Base-by-base conservation (phyloP, 768 basidiomycete genomes). In the Pleurotus ostreatus region DNA sequence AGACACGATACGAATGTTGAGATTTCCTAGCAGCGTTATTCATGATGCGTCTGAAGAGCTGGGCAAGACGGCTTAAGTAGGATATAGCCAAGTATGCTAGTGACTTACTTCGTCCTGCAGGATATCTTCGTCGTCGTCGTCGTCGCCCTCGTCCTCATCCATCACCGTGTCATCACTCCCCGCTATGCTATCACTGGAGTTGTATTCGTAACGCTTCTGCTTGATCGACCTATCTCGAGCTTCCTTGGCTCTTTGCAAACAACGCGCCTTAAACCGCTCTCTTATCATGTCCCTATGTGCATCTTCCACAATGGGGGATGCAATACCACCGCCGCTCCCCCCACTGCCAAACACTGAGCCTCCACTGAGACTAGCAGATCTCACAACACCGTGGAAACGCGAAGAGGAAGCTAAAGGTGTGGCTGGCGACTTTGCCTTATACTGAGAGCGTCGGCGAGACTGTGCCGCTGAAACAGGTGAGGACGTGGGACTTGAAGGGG, bases 11-110 rank as follows among this genome's bases (percentile, higher is more conserved):
- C 2, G 75, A 67, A 63, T 88, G 80, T 2, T 65, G 71, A 15
- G 71, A 66, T 61, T 78, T 83, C 9, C 76, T 72, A 30, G 74
- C 76, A 11, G 80, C 70, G 63, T 79, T 82, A 5, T 74, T 72
- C 68, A 90, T 74, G 25, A 90, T 85, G 48, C 88, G 78, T 40
- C 78, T 74, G 63, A 87, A 89, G 15, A 90, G 73, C 88, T 90
- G 56, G 1, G 53, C 40, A 43, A 45, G 18, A 49, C 12, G 47
- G 15, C 20, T 18, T 45, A 30, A 46, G 56, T 11, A 25, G 47
- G 47, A 25, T 57, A 34, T 45, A 37, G 38, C 34, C 16, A 23
- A 38, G 26, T 40, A 46, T 61, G 55, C 12, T n/a, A 22, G 37
- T 4, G 30, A 15, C 73, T 55, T 26, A 81, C 86, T 74, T 87